Percentiles rank a stretch among this genome's conserved stretches.
Conservation (phyloP, 805 yeast species). For the Metschnikowia lochheadii region DNA sequence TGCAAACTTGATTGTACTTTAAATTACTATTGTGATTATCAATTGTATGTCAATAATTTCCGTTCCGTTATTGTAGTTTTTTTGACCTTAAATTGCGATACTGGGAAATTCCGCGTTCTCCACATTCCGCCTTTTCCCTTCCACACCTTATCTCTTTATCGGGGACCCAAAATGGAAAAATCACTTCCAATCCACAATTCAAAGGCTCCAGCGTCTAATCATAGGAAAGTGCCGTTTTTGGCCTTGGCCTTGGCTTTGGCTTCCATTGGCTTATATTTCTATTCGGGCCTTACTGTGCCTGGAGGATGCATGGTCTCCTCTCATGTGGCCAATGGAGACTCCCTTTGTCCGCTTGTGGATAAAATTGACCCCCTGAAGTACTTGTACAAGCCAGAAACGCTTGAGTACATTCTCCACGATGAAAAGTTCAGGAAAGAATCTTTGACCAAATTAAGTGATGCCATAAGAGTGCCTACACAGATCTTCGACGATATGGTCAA, state of each 20-base stretch:
- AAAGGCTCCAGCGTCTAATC: too few relatives aligned
- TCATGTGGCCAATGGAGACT: slow-evolving; percentile 22
- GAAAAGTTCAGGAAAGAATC: slow-evolving; percentile 22
- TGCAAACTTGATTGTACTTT: too few relatives aligned
- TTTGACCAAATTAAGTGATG: slow-evolving; percentile 21
- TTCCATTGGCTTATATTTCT: not conserved
- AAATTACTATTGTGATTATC: too few relatives aligned
- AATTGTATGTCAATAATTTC: too few relatives aligned
- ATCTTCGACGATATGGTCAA: slow-evolving; percentile 29
- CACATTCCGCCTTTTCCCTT: not conserved
- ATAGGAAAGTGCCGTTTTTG: not conserved
- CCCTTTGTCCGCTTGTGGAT: slow-evolving; percentile 33
- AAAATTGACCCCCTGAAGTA: slow-evolving; percentile 27
- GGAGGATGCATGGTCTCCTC: not conserved
- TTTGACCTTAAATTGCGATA: not conserved
- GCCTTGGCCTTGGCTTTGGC: not conserved
- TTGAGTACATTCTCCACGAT: slow-evolving; percentile 26
- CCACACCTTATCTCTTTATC: not conserved
- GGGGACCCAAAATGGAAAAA: not conserved
- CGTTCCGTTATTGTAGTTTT: too few relatives aligned
- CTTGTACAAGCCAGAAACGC: slow-evolving; percentile 19
- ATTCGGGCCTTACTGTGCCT: not conserved
- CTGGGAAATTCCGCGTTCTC: not conserved
- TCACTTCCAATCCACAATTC: not conserved
- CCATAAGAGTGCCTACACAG: slow-evolving; percentile 32